Base-by-base conservation (phyloP, 2,329 filamentous ascomycete genomes). In the Cryoendolithus antarcticus region DNA sequence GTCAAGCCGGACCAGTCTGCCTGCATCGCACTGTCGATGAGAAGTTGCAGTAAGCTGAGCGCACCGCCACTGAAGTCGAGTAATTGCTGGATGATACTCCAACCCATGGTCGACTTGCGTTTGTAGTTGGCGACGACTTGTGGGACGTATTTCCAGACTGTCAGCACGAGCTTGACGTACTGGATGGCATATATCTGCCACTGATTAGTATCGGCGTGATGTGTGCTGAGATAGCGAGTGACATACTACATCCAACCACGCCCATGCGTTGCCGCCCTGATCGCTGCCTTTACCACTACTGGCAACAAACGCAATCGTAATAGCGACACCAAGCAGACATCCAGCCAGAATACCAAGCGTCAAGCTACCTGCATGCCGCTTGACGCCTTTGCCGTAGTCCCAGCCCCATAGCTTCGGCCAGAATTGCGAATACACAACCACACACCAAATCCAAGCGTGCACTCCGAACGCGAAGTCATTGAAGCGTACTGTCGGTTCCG, bases 401-500 rank as follows among this genome's bases (percentile, higher is more conserved):
- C 93, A 93, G 0, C 80, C 75, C 88, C 89, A 96, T 8, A 86
- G 60, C 2, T 55, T 51, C 2, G 77, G 73, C 50, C 72, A 75
- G 53, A 93, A 82, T 60, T 95, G 89, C 35, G 77, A 82, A 44
- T 82, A 79, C n/a, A 77, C 75, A 40, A 95, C 58, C 32, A 74
- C 51, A 50, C 79, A 85, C 46, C 93, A 64, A 7, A 86, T 46
- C 10, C 86, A 67, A 28, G 82, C 89, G 63, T 96, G 88, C 3
- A 76, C 66, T 10, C 88, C 86, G 59, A 96, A 96, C 9, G 78
- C 75, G 43, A 96, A 72, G 63, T 98, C 91, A 63, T 96, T 96
- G 62, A 85, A 75, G 40, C 82, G 77, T 24, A 94, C 88, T 1
- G 88, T 91, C 3, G 89, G 86, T 32, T 81, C 74, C 6, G 84